Base-by-base conservation (phyloP, 2,329 filamentous ascomycete species). In the Lasiodiplodia citricola region DNA sequence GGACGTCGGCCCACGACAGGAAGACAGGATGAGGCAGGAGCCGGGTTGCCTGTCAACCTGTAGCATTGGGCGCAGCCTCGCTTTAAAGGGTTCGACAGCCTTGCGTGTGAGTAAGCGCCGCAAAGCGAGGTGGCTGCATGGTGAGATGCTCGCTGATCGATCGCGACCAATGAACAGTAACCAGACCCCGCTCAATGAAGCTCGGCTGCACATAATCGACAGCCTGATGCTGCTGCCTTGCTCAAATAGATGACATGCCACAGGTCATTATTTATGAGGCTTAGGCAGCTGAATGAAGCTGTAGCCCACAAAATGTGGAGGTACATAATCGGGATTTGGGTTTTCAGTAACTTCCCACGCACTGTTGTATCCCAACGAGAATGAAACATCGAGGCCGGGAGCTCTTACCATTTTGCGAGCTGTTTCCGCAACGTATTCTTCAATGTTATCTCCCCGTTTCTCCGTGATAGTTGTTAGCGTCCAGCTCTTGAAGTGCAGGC, bases 231-330 rank as follows among this genome's bases (percentile, higher is more conserved):
- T 18, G 7, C 1, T 8, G 41, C 41, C 18, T 18, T n/a, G 18
- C 3, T 47, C 7, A 8, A 8, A n/a, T 0, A n/a, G n/a, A 21
- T 3, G 3, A 2, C 2, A 3, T 21, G 44, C 5, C 7, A 11
- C 3, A 35, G 31, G 10, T 35, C 31, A 1, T 2, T 31, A 31
- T 10, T 31, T 31, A 8, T 7, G 8, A 31, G 2, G 31, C 7
- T 31, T 31, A 10, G 31, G 8, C 31, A 31, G 31, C 31, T 8
- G 7, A 31, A 31, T 10, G 7, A 31, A 31, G 31, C 31, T 31
- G 31, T 31, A 31, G 8, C 8, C 7, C 7, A 31, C 31, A 31
- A 31, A 31, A 31, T 31, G 31, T 31, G 31, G 31, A 31, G 31
- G 31, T 31, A 7, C 31, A 31, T 31, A 8, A 10, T 31, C 31